Conservation (phyloP, 345 rosid species). For the Viola odorata region DNA sequence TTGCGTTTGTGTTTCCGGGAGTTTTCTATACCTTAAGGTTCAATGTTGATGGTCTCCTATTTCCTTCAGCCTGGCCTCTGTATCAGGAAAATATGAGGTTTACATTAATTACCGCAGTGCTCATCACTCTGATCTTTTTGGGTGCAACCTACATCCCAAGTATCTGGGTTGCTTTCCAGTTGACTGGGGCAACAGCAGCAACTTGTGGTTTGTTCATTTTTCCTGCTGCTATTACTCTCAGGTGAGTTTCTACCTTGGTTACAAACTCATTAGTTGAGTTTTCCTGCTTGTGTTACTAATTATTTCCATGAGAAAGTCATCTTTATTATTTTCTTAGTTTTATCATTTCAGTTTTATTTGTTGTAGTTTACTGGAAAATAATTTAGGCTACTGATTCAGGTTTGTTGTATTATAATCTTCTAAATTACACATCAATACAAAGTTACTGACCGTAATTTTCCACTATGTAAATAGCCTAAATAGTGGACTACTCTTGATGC, state of each 20-base stretch:
- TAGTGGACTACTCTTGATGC: too few relatives aligned
- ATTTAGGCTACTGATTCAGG: too few relatives aligned
- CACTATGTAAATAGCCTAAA: too few relatives aligned
- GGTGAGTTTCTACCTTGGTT: conserved; percentile 28
- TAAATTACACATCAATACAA: too few relatives aligned
- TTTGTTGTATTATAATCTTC: too few relatives aligned
- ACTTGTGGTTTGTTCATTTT: conserved; percentile 79
- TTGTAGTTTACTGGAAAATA: too few relatives aligned
- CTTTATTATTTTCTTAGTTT: too few relatives aligned
- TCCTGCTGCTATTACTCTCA: conserved; percentile 67
- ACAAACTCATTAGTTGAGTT: too few relatives aligned
- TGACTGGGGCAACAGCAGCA: conserved; percentile 78
- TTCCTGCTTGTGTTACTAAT: too few relatives aligned
- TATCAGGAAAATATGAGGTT: conserved; percentile 52
- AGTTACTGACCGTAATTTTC: too few relatives aligned
- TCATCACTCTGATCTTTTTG: conserved; percentile 43
- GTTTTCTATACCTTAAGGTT: conserved; percentile 67
- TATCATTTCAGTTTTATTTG: too few relatives aligned
- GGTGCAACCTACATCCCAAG: conserved; percentile 60
- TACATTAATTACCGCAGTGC: conserved; percentile 35
- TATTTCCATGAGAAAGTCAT: too few relatives aligned
- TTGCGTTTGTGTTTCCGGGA: conserved; percentile 77
- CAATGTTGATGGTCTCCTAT: conserved; percentile 62
- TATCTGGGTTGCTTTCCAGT: conserved; percentile 80
- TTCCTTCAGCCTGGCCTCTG: conserved; percentile 36